phyloP scores from a whole-genome alignment of 495 filamentous ascomycete genomes.

The Extremus antarcticus region DNA sequence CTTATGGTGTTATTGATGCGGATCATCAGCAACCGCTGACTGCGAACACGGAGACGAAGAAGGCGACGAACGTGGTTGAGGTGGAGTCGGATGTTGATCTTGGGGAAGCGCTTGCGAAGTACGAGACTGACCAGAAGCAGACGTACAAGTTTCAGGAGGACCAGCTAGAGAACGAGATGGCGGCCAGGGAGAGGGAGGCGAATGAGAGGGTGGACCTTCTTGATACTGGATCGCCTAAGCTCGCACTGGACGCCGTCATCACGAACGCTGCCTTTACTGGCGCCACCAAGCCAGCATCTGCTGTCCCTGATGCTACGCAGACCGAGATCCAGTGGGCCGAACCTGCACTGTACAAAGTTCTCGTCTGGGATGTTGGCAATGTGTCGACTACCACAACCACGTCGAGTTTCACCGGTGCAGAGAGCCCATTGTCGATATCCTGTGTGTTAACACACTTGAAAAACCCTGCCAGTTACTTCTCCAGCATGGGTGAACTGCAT shows the following conservation, averaged over 20 bases:
- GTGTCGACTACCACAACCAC: slow-evolving; percentile 53
- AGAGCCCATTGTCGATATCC: slow-evolving; percentile 40
- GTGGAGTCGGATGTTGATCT: slow-evolving; percentile 17
- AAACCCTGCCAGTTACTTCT: slow-evolving; percentile 60
- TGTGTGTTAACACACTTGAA: slow-evolving; percentile 58
- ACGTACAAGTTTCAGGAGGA: slow-evolving; percentile 2
- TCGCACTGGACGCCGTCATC: background rate
- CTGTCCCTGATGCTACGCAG: background rate
- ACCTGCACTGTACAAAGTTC: slow-evolving; percentile 52
- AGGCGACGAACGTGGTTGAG: slow-evolving; percentile 7
- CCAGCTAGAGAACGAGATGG: slow-evolving; percentile 6
- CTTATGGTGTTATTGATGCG: slow-evolving; percentile 36
- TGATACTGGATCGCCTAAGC: background rate
- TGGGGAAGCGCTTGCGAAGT: slow-evolving; percentile 15
- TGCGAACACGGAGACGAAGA: background rate
- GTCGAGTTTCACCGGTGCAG: slow-evolving; percentile 31
- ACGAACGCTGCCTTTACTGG: background rate
- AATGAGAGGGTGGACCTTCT: background rate
- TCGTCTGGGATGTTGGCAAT: slow-evolving; percentile 47
- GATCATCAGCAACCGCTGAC: slow-evolving; percentile 28
- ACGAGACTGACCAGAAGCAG: slow-evolving; percentile 10
- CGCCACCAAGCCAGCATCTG: background rate
- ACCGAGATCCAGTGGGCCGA: slow-evolving; percentile 7
- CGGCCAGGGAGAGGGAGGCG: slow-evolving; percentile 10
- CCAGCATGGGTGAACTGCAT: slow-evolving; percentile 53